Conservation (phyloP, 306 rosid species). For the Dalbergia cultrata region DNA sequence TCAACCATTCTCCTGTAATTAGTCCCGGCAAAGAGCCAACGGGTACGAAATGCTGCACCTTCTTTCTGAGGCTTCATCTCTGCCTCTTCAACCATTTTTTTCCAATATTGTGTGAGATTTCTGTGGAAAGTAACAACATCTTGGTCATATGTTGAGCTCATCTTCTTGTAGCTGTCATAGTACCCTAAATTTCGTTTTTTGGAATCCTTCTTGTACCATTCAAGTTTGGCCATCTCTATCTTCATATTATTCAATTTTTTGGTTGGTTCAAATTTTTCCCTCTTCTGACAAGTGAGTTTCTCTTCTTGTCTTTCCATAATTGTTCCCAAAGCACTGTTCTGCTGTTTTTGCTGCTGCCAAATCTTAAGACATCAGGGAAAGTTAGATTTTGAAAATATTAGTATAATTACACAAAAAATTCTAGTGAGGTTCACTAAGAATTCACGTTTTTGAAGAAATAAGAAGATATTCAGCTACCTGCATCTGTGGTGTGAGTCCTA, state of each 20-base stretch:
- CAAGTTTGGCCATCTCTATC: conserved; percentile 61
- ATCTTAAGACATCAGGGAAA: neutral
- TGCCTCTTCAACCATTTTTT: conserved; percentile 55
- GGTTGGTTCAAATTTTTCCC: conserved; percentile 24
- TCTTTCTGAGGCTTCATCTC: conserved; percentile 61
- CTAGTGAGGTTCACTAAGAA: conserved; percentile 9
- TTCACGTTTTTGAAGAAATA: neutral
- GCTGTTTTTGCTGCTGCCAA: conserved; percentile 35
- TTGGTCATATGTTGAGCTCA: neutral
- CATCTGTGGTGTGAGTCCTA: conserved; percentile 41
- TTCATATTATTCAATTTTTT: conserved; percentile 51
- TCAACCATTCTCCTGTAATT: conserved; percentile 76
- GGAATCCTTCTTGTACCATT: conserved; percentile 65
- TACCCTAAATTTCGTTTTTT: conserved; percentile 50
- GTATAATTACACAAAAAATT: neutral
- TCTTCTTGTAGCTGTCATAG: conserved; percentile 66
- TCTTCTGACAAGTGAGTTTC: conserved; percentile 5
- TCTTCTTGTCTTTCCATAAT: conserved; percentile 26
- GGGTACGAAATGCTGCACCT: conserved; percentile 30
- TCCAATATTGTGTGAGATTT: conserved; percentile 62
- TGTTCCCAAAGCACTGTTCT: conserved; percentile 5
- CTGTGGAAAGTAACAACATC: conserved; percentile 24
- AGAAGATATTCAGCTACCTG: conserved; percentile 51
- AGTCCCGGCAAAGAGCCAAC: conserved; percentile 63
- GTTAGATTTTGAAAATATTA: neutral